Base-by-base conservation (phyloP, 768 basidiomycete genomes). In the Saitozyma sp. region DNA sequence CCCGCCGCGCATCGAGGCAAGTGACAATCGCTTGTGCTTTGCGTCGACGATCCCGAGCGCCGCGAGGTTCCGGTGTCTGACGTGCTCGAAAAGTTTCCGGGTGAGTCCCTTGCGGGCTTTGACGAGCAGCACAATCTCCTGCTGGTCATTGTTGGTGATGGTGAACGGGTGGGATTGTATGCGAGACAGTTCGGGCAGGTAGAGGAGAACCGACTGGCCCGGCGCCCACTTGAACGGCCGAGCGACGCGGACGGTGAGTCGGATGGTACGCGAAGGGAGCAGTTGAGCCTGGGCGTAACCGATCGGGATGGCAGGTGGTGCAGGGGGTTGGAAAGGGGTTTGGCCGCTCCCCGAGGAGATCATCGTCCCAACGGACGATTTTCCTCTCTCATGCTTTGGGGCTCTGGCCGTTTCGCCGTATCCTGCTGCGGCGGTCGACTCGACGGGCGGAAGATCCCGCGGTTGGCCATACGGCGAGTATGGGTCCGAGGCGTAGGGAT, bases 151-250 rank as follows among this genome's bases (percentile, higher is more conserved):
- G 41, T 85, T 85, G 20, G 85, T 85, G 63, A 84, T 85, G 0
- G 90, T 90, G 77, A 90, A 91, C 2, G 89, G 89, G 69, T 91
- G 89, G 4, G 84, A 83, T 29, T 85, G 83, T 69, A 87, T 81
- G 41, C 79, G 81, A 3, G 86, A 86, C 37, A 91, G 80, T 39
- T 83, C 83, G 0, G 90, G 89, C 17, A 90, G 82, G 56, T 82
- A 84, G 63, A 91, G 81, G 20, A 88, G 82, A 68, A 90, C 86
- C 75, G 89, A 87, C 76, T 91, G 90, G n/a, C 89, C 90, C 2
- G 89, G 86, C 0, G 85, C 83, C 89, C 89, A 91, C 0, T 82
- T 76, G 54, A 88, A 74, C 54, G 82, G 83, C 1, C 84, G 83
- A 0, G 86, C 83, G 0, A 87, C 82, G 58, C 85, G 80, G 46